A percentile compares a stretch with the other conserved stretches of the same genome.
These are phyloP conservation scores for Trichoderma afroharzianum DNA, from an alignment of 2,329 filamentous ascomycete genomes.

Conservation along the genomic window DNA sequence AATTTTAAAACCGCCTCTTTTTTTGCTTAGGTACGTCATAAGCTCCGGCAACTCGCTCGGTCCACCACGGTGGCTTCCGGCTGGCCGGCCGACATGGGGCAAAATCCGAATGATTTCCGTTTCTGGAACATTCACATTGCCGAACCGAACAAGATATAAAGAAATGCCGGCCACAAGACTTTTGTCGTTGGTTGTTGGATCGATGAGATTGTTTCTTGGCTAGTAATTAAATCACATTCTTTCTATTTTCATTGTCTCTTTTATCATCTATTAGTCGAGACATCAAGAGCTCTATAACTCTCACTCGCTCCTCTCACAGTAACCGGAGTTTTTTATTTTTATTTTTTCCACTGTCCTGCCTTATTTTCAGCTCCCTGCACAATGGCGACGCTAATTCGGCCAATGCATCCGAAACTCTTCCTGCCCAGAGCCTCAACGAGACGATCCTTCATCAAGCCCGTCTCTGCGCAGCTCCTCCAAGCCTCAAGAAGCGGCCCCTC, in stretches of 20 bases:
- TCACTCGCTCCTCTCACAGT: background rate
- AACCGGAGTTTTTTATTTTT: background rate
- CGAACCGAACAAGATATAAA: slow-evolving; percentile 13
- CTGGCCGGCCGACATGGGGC: slow-evolving; percentile 7
- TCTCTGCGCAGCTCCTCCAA: background rate
- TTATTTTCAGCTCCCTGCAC: background rate
- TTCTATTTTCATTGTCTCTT: background rate
- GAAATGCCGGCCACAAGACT: background rate
- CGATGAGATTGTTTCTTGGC: background rate
- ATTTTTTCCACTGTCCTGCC: background rate
- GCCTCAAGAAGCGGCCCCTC: background rate
- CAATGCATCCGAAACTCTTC: slow-evolving; percentile 4
- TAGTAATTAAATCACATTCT: background rate
- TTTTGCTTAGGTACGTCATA: background rate
- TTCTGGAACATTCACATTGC: background rate
- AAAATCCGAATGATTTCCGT: slow-evolving; percentile 6
- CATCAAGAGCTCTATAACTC: background rate
- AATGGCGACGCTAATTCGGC: slow-evolving; percentile 11
- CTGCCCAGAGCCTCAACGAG: background rate
- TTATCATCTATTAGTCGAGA: background rate
- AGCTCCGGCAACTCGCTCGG: background rate
- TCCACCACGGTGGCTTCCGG: slow-evolving; percentile 11
- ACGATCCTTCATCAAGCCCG: background rate
- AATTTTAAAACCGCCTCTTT: background rate
- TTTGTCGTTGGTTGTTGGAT: background rate